Conservation (phyloP, 345 rosid species). For the Psidium guajava region DNA sequence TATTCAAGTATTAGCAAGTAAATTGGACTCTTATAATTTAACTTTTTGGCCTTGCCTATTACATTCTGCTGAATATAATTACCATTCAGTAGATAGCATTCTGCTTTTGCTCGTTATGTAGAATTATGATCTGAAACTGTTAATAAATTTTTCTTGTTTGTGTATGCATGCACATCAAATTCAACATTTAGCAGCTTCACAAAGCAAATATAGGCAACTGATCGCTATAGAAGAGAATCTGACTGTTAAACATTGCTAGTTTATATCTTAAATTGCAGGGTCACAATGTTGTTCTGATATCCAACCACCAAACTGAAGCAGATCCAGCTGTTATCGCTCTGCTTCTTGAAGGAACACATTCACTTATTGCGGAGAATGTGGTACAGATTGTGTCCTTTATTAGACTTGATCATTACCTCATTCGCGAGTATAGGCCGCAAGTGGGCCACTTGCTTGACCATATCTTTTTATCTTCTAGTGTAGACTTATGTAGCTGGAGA, state of each 20-base stretch:
- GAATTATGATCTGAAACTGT: not conserved
- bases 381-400: constrained; percentile 19
- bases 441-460: constrained; percentile 6
- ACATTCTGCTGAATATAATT: not conserved
- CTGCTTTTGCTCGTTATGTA: not conserved
- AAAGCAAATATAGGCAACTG: not conserved
- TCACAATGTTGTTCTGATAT: constrained; percentile 72
- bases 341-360: constrained; percentile 66
- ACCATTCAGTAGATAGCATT: not conserved
- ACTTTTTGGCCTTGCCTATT: not conserved
- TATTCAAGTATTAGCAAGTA: not conserved
- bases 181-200: not conserved
- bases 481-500: constrained; percentile 95
- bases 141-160: not conserved
- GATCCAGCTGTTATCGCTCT: constrained; percentile 87
- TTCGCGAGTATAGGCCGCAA: not conserved
- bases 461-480: constrained; percentile 6
- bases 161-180: not conserved
- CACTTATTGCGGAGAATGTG: constrained; percentile 58
- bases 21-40: not conserved
- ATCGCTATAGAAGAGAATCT: not conserved
- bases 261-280: constrained; percentile 45
- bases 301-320: constrained; percentile 98
- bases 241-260: not conserved
- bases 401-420: not conserved